Percentiles rank a stretch among this genome's conserved stretches.
These are phyloP conservation scores for Eutrema salsugineum DNA, from an alignment of 441 rosid genomes.

Conservation along the genomic window DNA sequence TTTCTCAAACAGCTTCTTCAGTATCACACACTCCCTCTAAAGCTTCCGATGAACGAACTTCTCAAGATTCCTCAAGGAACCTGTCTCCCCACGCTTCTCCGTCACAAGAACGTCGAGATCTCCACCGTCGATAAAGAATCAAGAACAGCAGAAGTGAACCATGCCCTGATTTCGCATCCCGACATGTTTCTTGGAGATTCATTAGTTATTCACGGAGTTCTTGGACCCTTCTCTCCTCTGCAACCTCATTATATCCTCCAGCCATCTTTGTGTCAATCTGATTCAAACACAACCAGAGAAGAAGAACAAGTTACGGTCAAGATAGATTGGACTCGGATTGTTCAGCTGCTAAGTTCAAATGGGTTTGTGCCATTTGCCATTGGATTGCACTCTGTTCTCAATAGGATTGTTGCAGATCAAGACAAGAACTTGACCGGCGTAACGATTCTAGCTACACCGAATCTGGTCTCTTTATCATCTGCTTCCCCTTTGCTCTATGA, in stretches of 20 bases:
- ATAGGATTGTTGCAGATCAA: constrained; percentile 46
- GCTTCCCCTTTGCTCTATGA: constrained; percentile 49
- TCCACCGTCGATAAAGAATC: constrained; percentile 37
- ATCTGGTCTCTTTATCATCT: constrained; percentile 44
- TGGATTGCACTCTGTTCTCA: constrained; percentile 63
- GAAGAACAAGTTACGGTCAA: constrained; percentile 15
- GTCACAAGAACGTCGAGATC: constrained; percentile 42
- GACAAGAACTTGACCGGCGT: constrained; percentile 40
- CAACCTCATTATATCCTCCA: constrained; percentile 32
- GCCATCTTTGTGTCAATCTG: constrained; percentile 38
- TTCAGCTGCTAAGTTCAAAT: constrained; percentile 56
- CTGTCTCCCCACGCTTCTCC: constrained; percentile 62
- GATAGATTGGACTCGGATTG: constrained; percentile 53
- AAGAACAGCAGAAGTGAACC: constrained; percentile 54
- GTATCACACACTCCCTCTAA: constrained; percentile 59
- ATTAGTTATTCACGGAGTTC: constrained; percentile 68
- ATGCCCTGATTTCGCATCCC: constrained; percentile 56
- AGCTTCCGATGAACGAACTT: constrained; percentile 50
- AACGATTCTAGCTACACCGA: constrained; percentile 68
- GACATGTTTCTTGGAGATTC: constrained; percentile 62
- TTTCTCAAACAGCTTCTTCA: constrained; percentile 58
- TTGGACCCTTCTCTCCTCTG: constrained; percentile 48
- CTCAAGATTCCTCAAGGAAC: constrained; percentile 40
- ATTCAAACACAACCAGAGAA: constrained; percentile 18
- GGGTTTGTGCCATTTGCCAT: constrained; percentile 70